phyloP scores from a whole-genome alignment of 257 asterid genomes.

The Solanum tarapatanum region DNA sequence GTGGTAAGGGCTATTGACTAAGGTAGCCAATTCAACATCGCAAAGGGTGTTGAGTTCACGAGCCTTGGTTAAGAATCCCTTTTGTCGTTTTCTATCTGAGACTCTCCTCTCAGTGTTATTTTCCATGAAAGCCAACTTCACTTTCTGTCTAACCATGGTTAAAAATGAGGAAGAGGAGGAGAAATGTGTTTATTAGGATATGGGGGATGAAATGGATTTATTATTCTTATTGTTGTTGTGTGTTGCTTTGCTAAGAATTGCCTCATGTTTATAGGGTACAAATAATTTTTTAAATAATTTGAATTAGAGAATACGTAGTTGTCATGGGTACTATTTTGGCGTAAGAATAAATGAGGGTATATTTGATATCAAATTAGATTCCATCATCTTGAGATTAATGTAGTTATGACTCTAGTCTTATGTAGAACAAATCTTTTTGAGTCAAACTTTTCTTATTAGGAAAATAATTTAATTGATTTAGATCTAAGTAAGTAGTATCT shows the following conservation, averaged over 20 bases:
- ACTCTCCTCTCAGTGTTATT: neutral
- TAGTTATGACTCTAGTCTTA: too few species aligned
- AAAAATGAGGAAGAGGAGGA: neutral
- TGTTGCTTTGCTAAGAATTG: neutral
- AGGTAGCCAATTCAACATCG: neutral
- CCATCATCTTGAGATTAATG: too few species aligned
- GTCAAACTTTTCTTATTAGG: neutral
- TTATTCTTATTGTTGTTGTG: neutral
- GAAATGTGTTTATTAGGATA: neutral
- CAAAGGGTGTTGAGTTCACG: neutral
- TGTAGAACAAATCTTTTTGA: too few species aligned
- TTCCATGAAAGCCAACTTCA: neutral
- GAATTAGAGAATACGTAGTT: too few species aligned
- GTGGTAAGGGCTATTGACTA: neutral
- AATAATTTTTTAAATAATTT: too few species aligned
- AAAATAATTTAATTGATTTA: neutral
- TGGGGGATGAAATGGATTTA: neutral
- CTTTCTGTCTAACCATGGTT: neutral
- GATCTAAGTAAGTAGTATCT: neutral
- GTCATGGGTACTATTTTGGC: too few species aligned
- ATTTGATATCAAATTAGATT: too few species aligned
- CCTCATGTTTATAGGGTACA: too few species aligned
- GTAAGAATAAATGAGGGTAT: too few species aligned
- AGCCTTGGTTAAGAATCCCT: neutral
- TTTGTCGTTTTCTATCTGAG: neutral